Conservation (phyloP, 495 filamentous ascomycete genomes). For the Neurospora sp. region DNA sequence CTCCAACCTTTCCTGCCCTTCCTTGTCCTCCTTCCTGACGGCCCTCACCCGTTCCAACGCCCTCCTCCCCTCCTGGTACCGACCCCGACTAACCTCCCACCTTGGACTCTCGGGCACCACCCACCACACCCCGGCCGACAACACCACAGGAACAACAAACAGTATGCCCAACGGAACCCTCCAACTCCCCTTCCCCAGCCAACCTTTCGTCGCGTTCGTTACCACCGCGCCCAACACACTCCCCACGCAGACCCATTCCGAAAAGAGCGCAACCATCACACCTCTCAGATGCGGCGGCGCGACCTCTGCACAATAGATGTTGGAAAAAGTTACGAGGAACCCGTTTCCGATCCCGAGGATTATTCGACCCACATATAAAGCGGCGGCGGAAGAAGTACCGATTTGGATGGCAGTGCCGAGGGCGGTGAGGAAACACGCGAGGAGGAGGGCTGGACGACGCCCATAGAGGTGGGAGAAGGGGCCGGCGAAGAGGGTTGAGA, state of each 20-base stretch:
- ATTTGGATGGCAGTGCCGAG: slow-evolving; percentile 41
- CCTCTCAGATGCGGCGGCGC: slow-evolving; percentile 28
- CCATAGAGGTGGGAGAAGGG: slow-evolving; percentile 40
- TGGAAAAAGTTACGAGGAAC: slow-evolving; percentile 44
- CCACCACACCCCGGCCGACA: slow-evolving; percentile 40
- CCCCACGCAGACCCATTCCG: slow-evolving; percentile 37
- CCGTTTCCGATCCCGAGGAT: slow-evolving; percentile 44
- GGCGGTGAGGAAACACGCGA: slow-evolving; percentile 34
- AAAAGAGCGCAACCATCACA: slow-evolving; percentile 29
- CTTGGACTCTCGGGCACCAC: slow-evolving; percentile 53
- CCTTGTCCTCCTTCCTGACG: slow-evolving; percentile 12
- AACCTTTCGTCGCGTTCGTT: slow-evolving; percentile 22
- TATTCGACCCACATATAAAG: slow-evolving; percentile 39
- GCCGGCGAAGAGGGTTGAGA: slow-evolving; percentile 43
- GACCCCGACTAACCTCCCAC: slow-evolving; percentile 43
- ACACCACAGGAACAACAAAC: slow-evolving; percentile 42
- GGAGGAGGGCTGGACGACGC: slow-evolving; percentile 39
- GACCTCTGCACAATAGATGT: slow-evolving; percentile 36
- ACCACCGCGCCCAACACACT: slow-evolving; percentile 40
- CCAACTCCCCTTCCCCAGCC: slow-evolving; percentile 34
- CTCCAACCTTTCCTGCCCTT: slow-evolving; percentile 25
- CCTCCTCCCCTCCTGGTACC: slow-evolving; percentile 32
- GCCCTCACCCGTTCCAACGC: slow-evolving; percentile 28
- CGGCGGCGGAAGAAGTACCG: slow-evolving; percentile 29
- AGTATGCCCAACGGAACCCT: slow-evolving; percentile 46